Conservation (phyloP, 148 eudicot species). For the Camellia granthamiana region DNA sequence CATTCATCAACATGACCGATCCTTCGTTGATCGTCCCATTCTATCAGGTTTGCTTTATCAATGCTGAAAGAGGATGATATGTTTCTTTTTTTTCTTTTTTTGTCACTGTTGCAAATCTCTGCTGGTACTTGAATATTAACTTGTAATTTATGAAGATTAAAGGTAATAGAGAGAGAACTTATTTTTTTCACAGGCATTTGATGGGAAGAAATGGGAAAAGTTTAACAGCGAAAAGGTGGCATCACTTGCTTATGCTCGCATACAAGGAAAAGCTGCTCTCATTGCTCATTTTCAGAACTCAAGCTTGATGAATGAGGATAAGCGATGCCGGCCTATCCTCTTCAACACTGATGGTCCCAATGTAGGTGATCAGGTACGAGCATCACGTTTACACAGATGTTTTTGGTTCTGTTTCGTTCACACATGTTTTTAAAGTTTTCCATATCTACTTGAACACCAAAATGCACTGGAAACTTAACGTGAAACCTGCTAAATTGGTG, state of each 20-base stretch:
- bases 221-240: constrained; percentile 94
- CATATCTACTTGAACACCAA: background rate
- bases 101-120: background rate
- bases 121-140: background rate
- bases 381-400: background rate
- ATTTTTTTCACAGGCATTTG: constrained; percentile 45
- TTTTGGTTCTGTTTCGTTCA: background rate
- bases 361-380: constrained; percentile 87
- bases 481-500: background rate
- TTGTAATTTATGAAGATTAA: constrained; percentile 1
- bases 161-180: constrained; percentile 6
- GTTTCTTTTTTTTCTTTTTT: background rate
- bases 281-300: constrained; percentile 92
- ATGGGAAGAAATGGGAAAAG: constrained; percentile 96
- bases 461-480: too few species aligned
- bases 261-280: constrained; percentile 85
- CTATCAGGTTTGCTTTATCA: constrained; percentile 51
- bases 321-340: constrained; percentile 89
- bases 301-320: constrained; percentile 98
- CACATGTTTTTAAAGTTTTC: background rate
- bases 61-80: background rate
- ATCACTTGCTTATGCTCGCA: constrained; percentile 80
- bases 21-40: constrained; percentile 65
- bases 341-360: constrained; percentile 79
- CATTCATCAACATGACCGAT: constrained; percentile 80